Conservation (phyloP, 441 rosid species). For the Capsella rubella region DNA sequence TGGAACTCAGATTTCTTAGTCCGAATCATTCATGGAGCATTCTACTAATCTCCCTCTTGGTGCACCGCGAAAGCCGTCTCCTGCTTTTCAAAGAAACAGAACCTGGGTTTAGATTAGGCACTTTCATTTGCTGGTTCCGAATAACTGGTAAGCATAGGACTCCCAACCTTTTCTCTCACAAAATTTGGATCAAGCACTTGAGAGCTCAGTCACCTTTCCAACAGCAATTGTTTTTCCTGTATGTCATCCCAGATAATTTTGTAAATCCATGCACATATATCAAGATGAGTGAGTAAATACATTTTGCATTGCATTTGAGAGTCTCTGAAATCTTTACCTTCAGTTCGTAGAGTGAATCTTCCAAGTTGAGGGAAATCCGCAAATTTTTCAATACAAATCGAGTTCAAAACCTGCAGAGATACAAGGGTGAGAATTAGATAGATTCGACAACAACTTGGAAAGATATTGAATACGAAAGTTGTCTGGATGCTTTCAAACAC, state of each 20-base stretch:
- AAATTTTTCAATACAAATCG: constrained; percentile 83
- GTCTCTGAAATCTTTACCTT: constrained; percentile 57
- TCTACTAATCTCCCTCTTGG: constrained; percentile 33
- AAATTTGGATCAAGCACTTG: constrained; percentile 36
- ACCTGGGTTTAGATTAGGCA: neutral
- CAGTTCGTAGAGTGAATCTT: constrained; percentile 97
- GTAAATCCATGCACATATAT: constrained; percentile 11
- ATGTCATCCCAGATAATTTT: neutral
- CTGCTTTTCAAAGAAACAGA: constrained; percentile 27
- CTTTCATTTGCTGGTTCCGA: neutral
- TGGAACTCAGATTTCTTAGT: constrained; percentile 15
- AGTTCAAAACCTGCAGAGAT: constrained; percentile 68
- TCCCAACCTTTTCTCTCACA: constrained; percentile 33
- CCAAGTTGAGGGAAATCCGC: constrained; percentile 94
- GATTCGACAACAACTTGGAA: neutral
- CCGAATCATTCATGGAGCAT: neutral
- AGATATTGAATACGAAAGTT: neutral
- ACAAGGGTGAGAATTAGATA: constrained; percentile 3
- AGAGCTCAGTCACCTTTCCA: constrained; percentile 47
- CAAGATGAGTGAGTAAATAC: neutral
- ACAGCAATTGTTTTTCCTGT: constrained; percentile 68
- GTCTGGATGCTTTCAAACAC: neutral
- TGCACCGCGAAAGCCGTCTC: constrained; percentile 34
- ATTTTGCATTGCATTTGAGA: constrained; percentile 11
- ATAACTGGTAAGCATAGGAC: neutral